Evolutionary conservation across 148 eudicot genomes (phyloP), one percentile per base, ranked within the genome.

Genomic region (Nyssa sinensis): DNA sequence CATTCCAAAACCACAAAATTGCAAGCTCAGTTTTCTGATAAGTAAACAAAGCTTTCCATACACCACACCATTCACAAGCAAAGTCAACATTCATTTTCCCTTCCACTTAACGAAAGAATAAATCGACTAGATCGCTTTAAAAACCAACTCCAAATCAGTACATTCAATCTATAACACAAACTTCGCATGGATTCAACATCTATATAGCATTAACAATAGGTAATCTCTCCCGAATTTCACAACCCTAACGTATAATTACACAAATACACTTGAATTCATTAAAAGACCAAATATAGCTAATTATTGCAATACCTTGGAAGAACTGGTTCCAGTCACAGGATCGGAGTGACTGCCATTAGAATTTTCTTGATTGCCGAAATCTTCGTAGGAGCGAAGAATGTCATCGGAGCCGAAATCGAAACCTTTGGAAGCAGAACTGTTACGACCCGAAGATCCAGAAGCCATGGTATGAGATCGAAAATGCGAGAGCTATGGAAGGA

Each of bases 341-440:
- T 92, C 96, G n/a, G 94, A 86, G 78, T 81, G 96, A 76, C 9
- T 72, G 12, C 86, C 92, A 74, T 89, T 90, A 66, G 89, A 74
- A 13, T 53, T 68, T 7, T 88, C 93, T 49, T 83, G 86, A 78
- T 84, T 85, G 62, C 67, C 77, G 70, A 78, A 92, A 70, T 92
- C 97, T 31, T 94, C 97, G 80, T 94, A 92, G 3, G 98, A 92
- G 81, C 98, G 92, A 30, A 94, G 83, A 49, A 94, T 89, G 75
- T 94, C 98, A 75, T 94, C 98, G 8, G 97, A 72, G 24, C 82
- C 90, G 76, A 92, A 92, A 86, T 92, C 96, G 75, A 88, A 94
- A 17, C 86, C 88, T 68, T 88, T 92, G 3, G 97, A 86, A 66
- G 78, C 92, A 16, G 89, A 73, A 59, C 74, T 79, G 70, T 35